A percentile compares a stretch with the other conserved stretches of the same genome.
Conservation (phyloP, 1,139 yeast genomes). For the Pichia norvegensis region DNA sequence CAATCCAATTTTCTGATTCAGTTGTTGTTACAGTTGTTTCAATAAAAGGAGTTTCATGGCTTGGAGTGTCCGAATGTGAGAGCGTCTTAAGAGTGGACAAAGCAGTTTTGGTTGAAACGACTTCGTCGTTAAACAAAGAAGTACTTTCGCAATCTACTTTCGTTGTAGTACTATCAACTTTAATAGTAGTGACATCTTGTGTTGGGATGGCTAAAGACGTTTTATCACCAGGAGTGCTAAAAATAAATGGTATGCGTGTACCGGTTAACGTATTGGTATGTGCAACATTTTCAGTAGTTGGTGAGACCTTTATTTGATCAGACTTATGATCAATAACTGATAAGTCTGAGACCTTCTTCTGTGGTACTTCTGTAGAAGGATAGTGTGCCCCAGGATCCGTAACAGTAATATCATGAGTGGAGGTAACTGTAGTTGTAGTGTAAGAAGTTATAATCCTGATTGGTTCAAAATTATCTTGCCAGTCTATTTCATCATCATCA, state of each 20-base stretch:
- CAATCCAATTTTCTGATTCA: neutral
- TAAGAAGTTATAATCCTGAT: slow-evolving; percentile 6
- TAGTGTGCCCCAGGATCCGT: slow-evolving; percentile 1
- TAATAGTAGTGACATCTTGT: neutral
- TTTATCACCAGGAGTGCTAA: neutral
- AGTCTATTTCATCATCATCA: neutral
- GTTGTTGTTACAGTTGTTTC: neutral
- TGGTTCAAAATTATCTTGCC: neutral
- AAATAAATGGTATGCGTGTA: neutral
- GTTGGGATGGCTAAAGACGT: neutral
- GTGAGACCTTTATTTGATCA: neutral
- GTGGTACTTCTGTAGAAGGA: neutral
- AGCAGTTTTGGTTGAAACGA: neutral
- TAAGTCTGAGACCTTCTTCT: neutral
- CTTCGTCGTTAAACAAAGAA: no score
- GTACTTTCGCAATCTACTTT: neutral
- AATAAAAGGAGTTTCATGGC: neutral
- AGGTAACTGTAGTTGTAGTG: slow-evolving; percentile 13
- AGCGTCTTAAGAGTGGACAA: neutral
- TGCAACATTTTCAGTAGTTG: neutral
- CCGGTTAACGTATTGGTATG: no score
- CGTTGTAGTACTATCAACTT: neutral
- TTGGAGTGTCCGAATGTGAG: neutral
- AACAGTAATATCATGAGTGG: slow-evolving; percentile 3
- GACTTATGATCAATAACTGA: neutral